Evolutionary conservation across 441 rosid genomes (phyloP).

Genomic region (Adansonia madagascariensis): DNA sequence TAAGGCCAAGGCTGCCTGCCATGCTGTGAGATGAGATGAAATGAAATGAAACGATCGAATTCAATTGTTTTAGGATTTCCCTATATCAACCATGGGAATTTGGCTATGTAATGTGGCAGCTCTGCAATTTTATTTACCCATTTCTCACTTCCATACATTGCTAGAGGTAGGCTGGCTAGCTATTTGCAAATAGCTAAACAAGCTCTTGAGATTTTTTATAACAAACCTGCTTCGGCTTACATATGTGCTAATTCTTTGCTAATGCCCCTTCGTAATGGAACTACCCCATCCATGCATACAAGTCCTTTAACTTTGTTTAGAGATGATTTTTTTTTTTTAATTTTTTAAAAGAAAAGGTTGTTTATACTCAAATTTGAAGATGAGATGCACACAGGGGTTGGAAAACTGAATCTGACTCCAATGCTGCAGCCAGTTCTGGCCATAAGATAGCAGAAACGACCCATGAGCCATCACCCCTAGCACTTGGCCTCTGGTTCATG

Average conservation of each 20-base stretch:
- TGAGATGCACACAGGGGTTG: slow-evolving; percentile 68
- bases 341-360: background rate
- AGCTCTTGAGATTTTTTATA: background rate
- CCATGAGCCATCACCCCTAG: slow-evolving; percentile 72
- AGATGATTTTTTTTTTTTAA: background rate
- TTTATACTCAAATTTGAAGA: slow-evolving; percentile 43
- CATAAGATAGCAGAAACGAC: slow-evolving; percentile 72
- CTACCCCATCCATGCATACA: background rate
- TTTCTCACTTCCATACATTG: too few species aligned
- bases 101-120: too few species aligned
- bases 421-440: slow-evolving; percentile 70
- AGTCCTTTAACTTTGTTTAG: background rate
- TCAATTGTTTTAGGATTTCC: too few species aligned
- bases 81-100: too few species aligned
- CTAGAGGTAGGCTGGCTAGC: too few species aligned
- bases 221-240: background rate
- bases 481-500: slow-evolving; percentile 85
- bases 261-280: background rate
- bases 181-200: background rate
- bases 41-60: too few species aligned
- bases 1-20: too few species aligned
- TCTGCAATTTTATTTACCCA: too few species aligned
- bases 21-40: too few species aligned
- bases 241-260: background rate
- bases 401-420: slow-evolving; percentile 74